These are phyloP conservation scores for Schizopora paradoxa DNA, from an alignment of 1,284 basidiomycete genomes.

Conservation along the genomic window DNA sequence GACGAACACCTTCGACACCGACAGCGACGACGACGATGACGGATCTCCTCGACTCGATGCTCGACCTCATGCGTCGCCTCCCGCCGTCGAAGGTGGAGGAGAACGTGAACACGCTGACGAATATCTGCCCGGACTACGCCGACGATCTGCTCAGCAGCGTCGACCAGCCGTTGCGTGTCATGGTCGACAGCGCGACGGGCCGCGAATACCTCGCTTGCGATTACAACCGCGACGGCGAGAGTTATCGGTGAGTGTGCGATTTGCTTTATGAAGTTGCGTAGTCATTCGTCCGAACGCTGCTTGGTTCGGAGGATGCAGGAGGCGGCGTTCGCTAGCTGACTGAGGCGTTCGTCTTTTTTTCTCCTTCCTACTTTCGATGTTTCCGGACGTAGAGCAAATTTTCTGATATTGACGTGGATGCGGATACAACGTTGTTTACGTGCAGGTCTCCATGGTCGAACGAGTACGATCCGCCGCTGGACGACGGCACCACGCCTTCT, in stretches of 20 bases:
- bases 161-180: slow-evolving; percentile 88
- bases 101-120: slow-evolving; percentile 80
- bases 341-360: slow-evolving; percentile 1
- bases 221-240: slow-evolving; percentile 96
- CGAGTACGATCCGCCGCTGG: slow-evolving; percentile 83
- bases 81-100: slow-evolving; percentile 89
- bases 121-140: slow-evolving; percentile 88
- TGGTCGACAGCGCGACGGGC: slow-evolving; percentile 74
- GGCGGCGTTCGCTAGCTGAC: neutral
- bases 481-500: slow-evolving; percentile 84
- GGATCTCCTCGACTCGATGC: slow-evolving; percentile 81
- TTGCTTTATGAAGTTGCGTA: too few species aligned
- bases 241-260: slow-evolving; percentile 67
- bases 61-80: slow-evolving; percentile 93
- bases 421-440: neutral
- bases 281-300: neutral
- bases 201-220: slow-evolving; percentile 94
- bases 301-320: too few species aligned
- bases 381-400: too few species aligned
- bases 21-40: slow-evolving; percentile 50
- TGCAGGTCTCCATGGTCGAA: slow-evolving; percentile 97
- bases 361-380: too few species aligned
- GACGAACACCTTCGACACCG: too few species aligned
- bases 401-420: too few species aligned
- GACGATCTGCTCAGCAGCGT: slow-evolving; percentile 95